Evolutionary conservation across 2,329 filamentous ascomycete species (phyloP).

Genomic region (Diaporthe sp.): DNA sequence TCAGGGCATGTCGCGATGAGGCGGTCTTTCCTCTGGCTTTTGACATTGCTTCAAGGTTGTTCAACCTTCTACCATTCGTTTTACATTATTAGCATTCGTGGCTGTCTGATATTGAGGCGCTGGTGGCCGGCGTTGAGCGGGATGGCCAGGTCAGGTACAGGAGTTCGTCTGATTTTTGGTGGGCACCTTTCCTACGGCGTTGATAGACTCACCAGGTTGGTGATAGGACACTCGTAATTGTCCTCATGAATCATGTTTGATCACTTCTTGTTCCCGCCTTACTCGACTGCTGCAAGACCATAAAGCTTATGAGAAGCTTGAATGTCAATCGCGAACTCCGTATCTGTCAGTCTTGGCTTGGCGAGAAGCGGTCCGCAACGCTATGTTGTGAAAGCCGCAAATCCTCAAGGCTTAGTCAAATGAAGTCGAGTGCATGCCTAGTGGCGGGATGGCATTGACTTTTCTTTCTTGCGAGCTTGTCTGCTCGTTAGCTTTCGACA

Average conservation of each 20-base stretch:
- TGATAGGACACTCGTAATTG: neutral
- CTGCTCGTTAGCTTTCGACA: neutral
- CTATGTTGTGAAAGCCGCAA: neutral
- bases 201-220: slow-evolving; percentile 6
- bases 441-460: neutral
- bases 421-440: neutral
- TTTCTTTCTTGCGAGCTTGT: neutral
- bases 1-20: neutral
- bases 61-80: slow-evolving; percentile 1
- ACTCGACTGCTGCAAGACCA: neutral
- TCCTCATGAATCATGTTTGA: slow-evolving; percentile 17
- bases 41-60: neutral
- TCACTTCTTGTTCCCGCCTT: neutral
- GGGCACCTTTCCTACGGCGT: neutral
- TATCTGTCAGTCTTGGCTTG: neutral
- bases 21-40: neutral
- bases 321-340: neutral
- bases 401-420: neutral
- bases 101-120: slow-evolving; percentile 1
- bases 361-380: slow-evolving; percentile 7
- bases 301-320: slow-evolving; percentile 9
- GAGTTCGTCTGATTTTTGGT: neutral
- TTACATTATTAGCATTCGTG: neutral
- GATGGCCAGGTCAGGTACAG: neutral
- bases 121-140: slow-evolving; percentile 16